Conservation (phyloP, 768 basidiomycete species). For the Cantharellus anzutake region DNA sequence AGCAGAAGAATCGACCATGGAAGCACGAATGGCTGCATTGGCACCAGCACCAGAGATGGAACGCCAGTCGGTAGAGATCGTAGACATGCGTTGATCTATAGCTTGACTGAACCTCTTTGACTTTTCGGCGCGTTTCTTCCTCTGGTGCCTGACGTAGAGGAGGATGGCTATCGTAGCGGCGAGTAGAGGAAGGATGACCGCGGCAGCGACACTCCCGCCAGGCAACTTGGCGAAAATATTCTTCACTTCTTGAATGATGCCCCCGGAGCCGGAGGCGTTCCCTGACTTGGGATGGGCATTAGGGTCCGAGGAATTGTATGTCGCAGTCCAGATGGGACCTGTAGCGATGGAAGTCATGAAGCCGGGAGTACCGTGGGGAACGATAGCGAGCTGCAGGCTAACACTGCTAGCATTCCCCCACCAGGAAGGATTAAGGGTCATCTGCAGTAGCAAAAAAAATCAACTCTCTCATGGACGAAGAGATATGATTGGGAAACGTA, state of each 20-base stretch:
- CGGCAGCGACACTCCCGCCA: slow-evolving; percentile 8
- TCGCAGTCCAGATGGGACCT: slow-evolving; percentile 18
- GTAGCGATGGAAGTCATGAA: slow-evolving; percentile 14
- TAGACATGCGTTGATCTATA: slow-evolving; percentile 11
- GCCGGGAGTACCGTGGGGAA: slow-evolving; percentile 11
- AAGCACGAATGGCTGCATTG: slow-evolving; percentile 6
- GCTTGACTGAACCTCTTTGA: slow-evolving; percentile 7
- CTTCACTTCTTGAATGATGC: neutral
- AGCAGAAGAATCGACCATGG: slow-evolving; percentile 2
- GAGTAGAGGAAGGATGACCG: slow-evolving; percentile 8
- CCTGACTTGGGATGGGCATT: neutral
- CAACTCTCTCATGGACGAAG: too few relatives aligned
- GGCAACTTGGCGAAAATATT: neutral
- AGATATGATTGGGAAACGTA: neutral
- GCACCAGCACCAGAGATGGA: slow-evolving; percentile 5
- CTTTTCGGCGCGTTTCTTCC: slow-evolving; percentile 8
- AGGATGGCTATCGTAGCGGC: neutral
- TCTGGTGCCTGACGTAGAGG: slow-evolving; percentile 6
- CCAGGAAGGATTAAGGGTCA: slow-evolving; percentile 17
- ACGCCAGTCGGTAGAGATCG: slow-evolving; percentile 10
- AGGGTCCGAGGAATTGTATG: slow-evolving; percentile 9
- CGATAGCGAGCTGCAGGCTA: slow-evolving; percentile 16
- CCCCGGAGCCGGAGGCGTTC: slow-evolving; percentile 1
- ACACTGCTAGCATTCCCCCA: slow-evolving; percentile 19
- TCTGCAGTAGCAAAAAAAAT: neutral